Base-by-base conservation (phyloP, 2,329 filamentous ascomycete genomes). In the Myriosclerotinia curreyana region DNA sequence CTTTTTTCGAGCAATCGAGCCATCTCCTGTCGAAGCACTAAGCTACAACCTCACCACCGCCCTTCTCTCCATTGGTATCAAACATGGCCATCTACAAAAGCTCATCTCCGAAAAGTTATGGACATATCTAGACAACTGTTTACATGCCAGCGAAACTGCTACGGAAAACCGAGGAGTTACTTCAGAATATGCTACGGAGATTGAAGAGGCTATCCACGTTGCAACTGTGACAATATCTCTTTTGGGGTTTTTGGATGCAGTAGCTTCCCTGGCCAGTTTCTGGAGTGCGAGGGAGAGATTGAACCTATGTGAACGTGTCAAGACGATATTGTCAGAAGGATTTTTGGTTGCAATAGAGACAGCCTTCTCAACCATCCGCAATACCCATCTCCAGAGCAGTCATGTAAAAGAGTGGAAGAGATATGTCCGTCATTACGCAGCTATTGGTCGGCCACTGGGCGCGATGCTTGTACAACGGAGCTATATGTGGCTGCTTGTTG, bases 391-490 rank as follows among this genome's bases (percentile, higher is more conserved):
- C 36, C 79, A 86, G 31, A 87, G 90, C 67, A 81, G 83, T 55
- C 79, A 83, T 36, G 80, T 91, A 25, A 89, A 87, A 72, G 90
- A 96, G 69, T 99, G 95, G 95, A 96, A 90, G 77, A 86, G 88
- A 68, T 92, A 91, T 76, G 79, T 91, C 64, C 90, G 89, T 52
- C 90, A 93, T 66, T 99, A 98, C 77, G 86, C 91, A 36, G 84
- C 87, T 20, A 83, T 86, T 65, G 90, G 90, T 12, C 85, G 91
- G 25, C 94, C 96, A 0, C 79, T 99, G 51, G 92, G 95, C 12
- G 92, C 93, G 15, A 95, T 97, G 88, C 82, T 98, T 7, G 78
- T 99, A 28, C 92, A 96, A 75, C 86, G 91, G 72, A 92, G 89
- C 68, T 96, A 96, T 74, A 92, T 96, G 82, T 88, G 86, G 76